Percentiles rank a stretch among this genome's conserved stretches.
Conservation (phyloP, 176 grass and related monocot genomes). For the Zea luxurians region DNA sequence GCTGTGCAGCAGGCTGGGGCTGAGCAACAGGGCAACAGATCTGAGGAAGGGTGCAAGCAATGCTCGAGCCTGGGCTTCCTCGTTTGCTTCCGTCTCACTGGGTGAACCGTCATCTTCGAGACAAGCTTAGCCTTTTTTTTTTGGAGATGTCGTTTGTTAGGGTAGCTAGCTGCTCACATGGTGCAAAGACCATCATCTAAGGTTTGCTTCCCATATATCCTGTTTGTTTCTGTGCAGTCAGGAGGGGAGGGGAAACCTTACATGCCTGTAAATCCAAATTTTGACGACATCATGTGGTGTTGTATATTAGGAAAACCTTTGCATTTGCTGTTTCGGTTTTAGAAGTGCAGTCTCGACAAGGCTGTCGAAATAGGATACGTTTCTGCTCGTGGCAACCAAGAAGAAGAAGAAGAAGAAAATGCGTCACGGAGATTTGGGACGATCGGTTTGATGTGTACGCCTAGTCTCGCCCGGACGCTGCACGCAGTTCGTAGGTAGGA, state of each 20-base stretch:
- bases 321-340: neutral
- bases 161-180: slow-evolving; percentile 46
- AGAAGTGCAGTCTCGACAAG: too few species aligned
- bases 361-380: too few species aligned
- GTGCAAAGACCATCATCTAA: slow-evolving; percentile 29
- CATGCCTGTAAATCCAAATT: slow-evolving; percentile 84
- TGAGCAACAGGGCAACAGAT: slow-evolving; percentile 61
- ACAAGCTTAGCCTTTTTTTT: slow-evolving; percentile 40
- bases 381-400: too few species aligned
- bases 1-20: slow-evolving; percentile 68
- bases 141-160: slow-evolving; percentile 35
- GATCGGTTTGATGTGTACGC: too few species aligned
- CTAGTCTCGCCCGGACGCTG: too few species aligned
- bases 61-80: slow-evolving; percentile 86
- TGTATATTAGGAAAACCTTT: slow-evolving; percentile 53
- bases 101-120: slow-evolving; percentile 68
- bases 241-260: slow-evolving; percentile 39
- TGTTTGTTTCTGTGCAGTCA: slow-evolving; percentile 34
- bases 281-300: slow-evolving; percentile 41
- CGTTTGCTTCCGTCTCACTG: slow-evolving; percentile 81
- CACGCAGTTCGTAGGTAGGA: too few species aligned
- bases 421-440: too few species aligned
- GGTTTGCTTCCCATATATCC: slow-evolving; percentile 38
- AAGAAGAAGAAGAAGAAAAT: too few species aligned
- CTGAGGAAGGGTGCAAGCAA: slow-evolving; percentile 77